Evolutionary conservation across 768 basidiomycete genomes (phyloP), one percentile per base, ranked within the genome.

Genomic region (Harrya chromipes): DNA sequence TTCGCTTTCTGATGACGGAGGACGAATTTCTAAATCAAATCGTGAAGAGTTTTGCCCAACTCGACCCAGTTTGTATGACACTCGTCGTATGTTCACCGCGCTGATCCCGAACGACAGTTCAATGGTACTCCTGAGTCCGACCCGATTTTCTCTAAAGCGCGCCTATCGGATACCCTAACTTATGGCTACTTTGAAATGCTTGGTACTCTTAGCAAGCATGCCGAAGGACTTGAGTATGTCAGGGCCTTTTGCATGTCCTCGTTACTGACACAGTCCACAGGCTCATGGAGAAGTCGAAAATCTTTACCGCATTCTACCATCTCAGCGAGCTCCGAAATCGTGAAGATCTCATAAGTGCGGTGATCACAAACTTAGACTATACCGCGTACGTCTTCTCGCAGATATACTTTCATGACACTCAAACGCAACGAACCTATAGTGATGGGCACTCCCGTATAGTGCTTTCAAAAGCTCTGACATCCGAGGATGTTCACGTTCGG

Each of bases 231-330:
- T 20, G 88, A 90, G 94, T 94, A 64, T 57, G 87, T 72, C 38
- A 14, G 20, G 11, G 19, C 36, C 11, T 26, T 19, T 35, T 42
- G 9, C 40, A 42, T 42, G 17, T 40, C 38, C 36, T 43, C 11
- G 12, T 27, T 23, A 35, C 38, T 56, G 6, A 59, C 48, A 12
- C 42, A 39, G 12, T 16, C 12, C 14, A 13, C 52, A 95, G 94
- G 38, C 70, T 98, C 13, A 71, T 99, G 67, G 93, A 97, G 68
- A 89, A 89, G 58, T 87, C 87, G 69, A 90, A 88, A 60, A 79
- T 97, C 23, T 98, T 97, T 67, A 98, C 94, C 1, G 87, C 90
- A 0, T 94, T 98, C 67, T 98, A 98, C 64, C 94, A 94, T 63
- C 71, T 98, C 38, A 91, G 87, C 61, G 97, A 98, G 62, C 76